phyloP scores from a whole-genome alignment of 306 rosid species.

The Alnus rubra region DNA sequence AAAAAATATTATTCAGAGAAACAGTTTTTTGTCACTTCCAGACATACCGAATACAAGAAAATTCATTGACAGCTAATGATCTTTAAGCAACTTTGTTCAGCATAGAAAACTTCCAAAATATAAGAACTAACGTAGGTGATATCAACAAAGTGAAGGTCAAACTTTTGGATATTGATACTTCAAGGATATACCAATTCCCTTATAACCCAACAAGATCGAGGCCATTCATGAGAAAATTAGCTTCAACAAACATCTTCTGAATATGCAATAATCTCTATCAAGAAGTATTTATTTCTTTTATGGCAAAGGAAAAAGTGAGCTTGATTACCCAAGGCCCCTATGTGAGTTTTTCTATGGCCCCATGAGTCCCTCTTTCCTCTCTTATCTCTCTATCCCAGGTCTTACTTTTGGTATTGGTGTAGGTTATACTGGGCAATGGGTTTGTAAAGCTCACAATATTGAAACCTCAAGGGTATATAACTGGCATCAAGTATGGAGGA shows the following conservation, averaged over 20 bases:
- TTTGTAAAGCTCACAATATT: conserved; percentile 33
- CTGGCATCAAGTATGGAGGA: conserved; percentile 39
- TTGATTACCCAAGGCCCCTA: conserved; percentile 4
- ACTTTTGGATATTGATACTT: no score
- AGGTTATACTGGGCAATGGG: conserved; percentile 40
- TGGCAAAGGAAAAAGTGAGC: conserved; percentile 40
- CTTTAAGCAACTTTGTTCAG: no score
- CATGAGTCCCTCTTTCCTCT: neutral
- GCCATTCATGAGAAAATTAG: neutral
- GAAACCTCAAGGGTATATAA: conserved; percentile 39
- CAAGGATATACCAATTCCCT: no score
- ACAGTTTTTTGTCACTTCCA: neutral
- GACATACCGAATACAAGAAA: neutral
- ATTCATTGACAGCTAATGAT: neutral
- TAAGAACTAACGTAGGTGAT: no score
- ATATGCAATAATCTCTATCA: neutral
- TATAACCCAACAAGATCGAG: no score
- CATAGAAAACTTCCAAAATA: no score
- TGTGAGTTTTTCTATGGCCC: neutral
- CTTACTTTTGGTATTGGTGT: neutral
- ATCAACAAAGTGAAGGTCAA: no score
- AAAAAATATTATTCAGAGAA: neutral
- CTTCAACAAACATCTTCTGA: neutral
- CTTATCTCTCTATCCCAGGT: neutral
- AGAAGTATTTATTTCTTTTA: neutral